Base-by-base conservation (phyloP, 805 yeast genomes). In the Yarrowia divulgata region DNA sequence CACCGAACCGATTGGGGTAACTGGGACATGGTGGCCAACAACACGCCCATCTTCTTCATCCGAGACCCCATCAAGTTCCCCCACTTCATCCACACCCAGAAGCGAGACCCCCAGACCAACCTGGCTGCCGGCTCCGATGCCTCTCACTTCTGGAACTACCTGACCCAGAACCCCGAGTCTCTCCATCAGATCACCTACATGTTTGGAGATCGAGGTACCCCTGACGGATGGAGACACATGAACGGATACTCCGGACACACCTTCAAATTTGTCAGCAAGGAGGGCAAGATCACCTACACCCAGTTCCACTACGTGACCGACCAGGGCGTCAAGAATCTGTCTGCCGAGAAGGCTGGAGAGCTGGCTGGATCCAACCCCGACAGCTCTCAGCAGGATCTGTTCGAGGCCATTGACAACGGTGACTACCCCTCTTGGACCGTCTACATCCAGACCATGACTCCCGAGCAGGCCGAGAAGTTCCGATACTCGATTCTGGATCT, bases 31-130 rank as follows among this genome's bases (percentile, higher is more conserved):
- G 96, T 90, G 23, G 89, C 88, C 81, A 90, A 90, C 84, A 90
- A 91, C 81, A 91, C 95, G 42, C 97, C 97, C 16, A 84, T 91
- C 69, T 91, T 91, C 80, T 91, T 91, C 81, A 80, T 91, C 72
- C 87, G 97, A 81, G 96, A 91, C 78, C 93, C 94, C 68, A 83
- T 88, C 70, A 90, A 91, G 82, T 91, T 91, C 82, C 95, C 96
- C 60, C 91, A 88, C 76, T 90, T 91, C 76, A 90, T 91, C 76
- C 97, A 91, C 80, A 89, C 97, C 23, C 97, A 91, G 79, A 90
- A 91, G 87, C 85, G 96, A 81, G 85, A 89, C 81, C 95, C 96
- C 48, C 73, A 88, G 77, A 90, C 93, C 48, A 90, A 90, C 79
- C 81, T 89, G 79, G 89, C 88, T 79, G 67, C 67, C 12, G 67